A percentile compares a stretch with the other conserved stretches of the same genome.
These are phyloP conservation scores for Aureobasidium sp. DNA, from an alignment of 2,329 filamentous ascomycete species.

Conservation along the genomic window DNA sequence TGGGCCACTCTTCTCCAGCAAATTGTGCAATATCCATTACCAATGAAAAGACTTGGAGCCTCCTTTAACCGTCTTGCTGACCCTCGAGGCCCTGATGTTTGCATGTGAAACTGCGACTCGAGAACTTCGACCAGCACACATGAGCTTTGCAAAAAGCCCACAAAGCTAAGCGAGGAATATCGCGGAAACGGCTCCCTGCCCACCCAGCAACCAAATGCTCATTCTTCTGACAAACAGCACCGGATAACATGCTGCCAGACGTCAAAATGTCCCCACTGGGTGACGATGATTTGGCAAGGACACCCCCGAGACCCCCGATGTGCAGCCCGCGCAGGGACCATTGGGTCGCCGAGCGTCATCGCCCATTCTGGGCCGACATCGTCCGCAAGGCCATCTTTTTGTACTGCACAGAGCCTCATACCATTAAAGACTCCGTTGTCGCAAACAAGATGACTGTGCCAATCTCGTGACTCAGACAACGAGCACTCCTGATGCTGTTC, in stretches of 20 bases:
- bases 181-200: not conserved
- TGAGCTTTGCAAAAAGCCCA: not conserved
- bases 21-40: constrained; percentile 13
- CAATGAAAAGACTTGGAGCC: not conserved
- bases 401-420: constrained; percentile 5
- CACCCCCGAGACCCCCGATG: not conserved
- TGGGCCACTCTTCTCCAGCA: constrained; percentile 4
- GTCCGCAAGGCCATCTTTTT: not conserved
- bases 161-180: constrained; percentile 13
- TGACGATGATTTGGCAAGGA: constrained; percentile 1
- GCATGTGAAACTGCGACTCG: not conserved
- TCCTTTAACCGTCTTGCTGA: not conserved
- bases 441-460: constrained; percentile 2
- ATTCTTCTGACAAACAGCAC: constrained; percentile 2
- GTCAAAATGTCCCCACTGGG: not conserved
- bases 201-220: constrained; percentile 1
- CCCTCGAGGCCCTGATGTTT: not conserved
- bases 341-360: not conserved
- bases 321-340: not conserved
- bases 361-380: constrained; percentile 2
- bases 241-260: constrained; percentile 3
- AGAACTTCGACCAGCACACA: not conserved
- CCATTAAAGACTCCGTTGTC: constrained; percentile 2
- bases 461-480: not conserved
- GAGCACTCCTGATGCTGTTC: not conserved